A percentile compares a stretch with the other conserved stretches of the same genome.
phyloP scores from a whole-genome alignment of 129 eudicot genomes.

The Oenanthe sinensis region DNA sequence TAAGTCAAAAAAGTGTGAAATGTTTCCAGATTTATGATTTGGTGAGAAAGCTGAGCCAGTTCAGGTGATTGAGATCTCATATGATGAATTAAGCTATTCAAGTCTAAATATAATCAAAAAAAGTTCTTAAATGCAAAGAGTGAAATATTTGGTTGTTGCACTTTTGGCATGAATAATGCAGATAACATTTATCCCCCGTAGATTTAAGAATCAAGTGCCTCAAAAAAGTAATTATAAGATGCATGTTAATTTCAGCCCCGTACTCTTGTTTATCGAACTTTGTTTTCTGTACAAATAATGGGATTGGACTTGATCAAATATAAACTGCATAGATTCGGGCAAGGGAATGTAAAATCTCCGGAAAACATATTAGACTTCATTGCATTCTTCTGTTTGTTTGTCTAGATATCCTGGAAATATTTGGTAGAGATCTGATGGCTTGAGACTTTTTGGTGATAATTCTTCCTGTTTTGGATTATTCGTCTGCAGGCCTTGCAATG shows the following conservation, averaged over 20 bases:
- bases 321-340: not conserved
- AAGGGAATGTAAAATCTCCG: not conserved
- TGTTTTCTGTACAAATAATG: not conserved
- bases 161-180: not conserved
- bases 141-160: not conserved
- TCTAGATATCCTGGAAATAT: not conserved
- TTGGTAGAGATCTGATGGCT: not conserved
- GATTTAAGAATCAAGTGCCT: not conserved
- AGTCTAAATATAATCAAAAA: not conserved
- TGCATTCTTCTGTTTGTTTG: not conserved
- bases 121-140: not conserved
- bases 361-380: not conserved
- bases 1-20: not conserved
- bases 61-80: not conserved
- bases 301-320: not conserved
- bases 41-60: no score
- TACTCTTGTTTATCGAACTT: not conserved
- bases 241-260: not conserved
- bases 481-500: constrained; percentile 44
- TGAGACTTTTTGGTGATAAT: not conserved
- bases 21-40: no score
- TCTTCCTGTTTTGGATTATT: not conserved
- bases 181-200: not conserved
- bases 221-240: not conserved
- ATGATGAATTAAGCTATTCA: not conserved